Conservation (phyloP, 1,284 basidiomycete species). For the Xerocomus amazonicus region DNA sequence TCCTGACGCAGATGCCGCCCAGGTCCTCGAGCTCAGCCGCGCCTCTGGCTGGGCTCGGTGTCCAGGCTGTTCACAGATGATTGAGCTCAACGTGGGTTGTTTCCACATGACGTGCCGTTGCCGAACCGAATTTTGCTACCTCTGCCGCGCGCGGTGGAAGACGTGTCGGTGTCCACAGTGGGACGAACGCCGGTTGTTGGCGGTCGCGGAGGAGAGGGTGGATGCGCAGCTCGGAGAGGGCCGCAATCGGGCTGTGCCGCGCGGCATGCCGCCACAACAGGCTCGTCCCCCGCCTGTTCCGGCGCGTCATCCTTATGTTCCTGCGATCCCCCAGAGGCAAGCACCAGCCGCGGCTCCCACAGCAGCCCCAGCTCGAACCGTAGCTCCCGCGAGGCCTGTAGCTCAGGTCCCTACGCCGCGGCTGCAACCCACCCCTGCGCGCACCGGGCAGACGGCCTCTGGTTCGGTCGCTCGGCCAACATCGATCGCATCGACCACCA, state of each 20-base stretch:
- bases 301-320: not conserved
- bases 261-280: slow-evolving; percentile 1
- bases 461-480: not conserved
- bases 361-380: not conserved
- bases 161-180: slow-evolving; percentile 41
- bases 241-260: slow-evolving; percentile 11
- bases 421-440: not conserved
- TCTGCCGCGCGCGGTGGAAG: slow-evolving; percentile 41
- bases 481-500: not conserved
- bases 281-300: slow-evolving; percentile 1
- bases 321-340: not conserved
- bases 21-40: not conserved
- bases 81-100: slow-evolving; percentile 43
- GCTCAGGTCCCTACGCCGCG: not conserved
- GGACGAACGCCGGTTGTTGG: slow-evolving; percentile 37
- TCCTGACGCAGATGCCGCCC: not conserved
- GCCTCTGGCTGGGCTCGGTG: slow-evolving; percentile 30
- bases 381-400: not conserved
- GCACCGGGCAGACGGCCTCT: not conserved
- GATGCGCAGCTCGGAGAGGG: slow-evolving; percentile 21
- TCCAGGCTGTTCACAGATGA: slow-evolving; percentile 40
- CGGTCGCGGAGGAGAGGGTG: slow-evolving; percentile 33
- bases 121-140: slow-evolving; percentile 44
- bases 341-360: not conserved
- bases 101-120: slow-evolving; percentile 48